These are phyloP conservation scores for Phytopythium ostracodes DNA, from an alignment of 352 stramenopile species.

Conservation along the genomic window DNA sequence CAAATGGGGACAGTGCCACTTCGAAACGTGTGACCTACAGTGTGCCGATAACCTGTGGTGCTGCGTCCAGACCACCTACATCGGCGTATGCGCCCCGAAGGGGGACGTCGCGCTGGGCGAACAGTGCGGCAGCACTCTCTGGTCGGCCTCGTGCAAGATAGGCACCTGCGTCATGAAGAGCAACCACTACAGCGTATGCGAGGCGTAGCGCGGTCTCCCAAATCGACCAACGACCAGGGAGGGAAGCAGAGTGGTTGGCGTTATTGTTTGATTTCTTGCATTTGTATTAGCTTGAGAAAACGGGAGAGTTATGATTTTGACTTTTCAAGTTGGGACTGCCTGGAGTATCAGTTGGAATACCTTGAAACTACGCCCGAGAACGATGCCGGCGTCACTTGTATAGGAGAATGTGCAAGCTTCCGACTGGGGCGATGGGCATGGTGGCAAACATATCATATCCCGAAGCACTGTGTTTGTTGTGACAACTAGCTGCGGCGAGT, in stretches of 20 bases:
- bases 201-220: not conserved
- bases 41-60: constrained; percentile 17
- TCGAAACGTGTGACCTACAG: constrained; percentile 11
- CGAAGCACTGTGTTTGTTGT: too few relatives aligned
- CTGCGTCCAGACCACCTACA: constrained; percentile 14
- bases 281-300: not conserved
- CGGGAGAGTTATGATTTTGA: too few relatives aligned
- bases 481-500: too few relatives aligned
- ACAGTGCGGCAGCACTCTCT: constrained; percentile 17
- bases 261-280: not conserved
- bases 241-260: too few relatives aligned
- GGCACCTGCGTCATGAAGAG: constrained; percentile 20
- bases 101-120: constrained; percentile 12
- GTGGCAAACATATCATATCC: too few relatives aligned
- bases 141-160: constrained; percentile 11
- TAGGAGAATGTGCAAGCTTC: too few relatives aligned
- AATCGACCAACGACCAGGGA: too few relatives aligned
- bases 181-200: constrained; percentile 18
- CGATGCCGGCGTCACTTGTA: too few relatives aligned
- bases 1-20: constrained; percentile 27
- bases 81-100: constrained; percentile 13
- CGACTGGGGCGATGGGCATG: too few relatives aligned
- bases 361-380: too few relatives aligned
- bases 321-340: too few relatives aligned
- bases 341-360: too few relatives aligned